Base-by-base conservation (phyloP, 805 yeast genomes). In the Saturnispora gosingensis region DNA sequence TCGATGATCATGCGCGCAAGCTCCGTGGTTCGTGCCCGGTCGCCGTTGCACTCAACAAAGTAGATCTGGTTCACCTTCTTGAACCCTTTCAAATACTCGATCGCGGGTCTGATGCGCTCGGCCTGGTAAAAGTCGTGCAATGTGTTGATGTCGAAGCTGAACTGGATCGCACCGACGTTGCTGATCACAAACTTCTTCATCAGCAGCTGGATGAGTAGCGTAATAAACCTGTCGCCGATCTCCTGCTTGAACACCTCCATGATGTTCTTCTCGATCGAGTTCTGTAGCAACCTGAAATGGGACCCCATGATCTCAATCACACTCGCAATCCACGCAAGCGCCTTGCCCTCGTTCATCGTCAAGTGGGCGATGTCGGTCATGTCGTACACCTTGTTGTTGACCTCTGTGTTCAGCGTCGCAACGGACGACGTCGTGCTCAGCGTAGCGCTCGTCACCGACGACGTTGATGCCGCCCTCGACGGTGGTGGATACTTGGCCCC, bases 221-320 rank as follows among this genome's bases (percentile, higher is more conserved):
- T 81, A 61, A 88, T 88, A 54, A 93, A 83, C 43, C 98, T 67
- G 64, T 88, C 87, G 0, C 96, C 96, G 34, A 91, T 82, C 61
- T 93, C 99, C 62, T 90, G 96, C 59, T 90, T 93, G 62, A 89
- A 93, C 0, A 91, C 95, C 58, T 90, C 98, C 25, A 90, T 77
- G 11, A 95, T 83, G 1, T 88, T 78, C 62, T 84, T 87, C 51
- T 91, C 98, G 0, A 97, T 87, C 5, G 93, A 78, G 2, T 89
- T 95, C 16, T 77, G 80, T 43, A 91, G 69, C 52, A 90, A 68
- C 52, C 77, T 79, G 54, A 90, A 80, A 62, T 91, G 95, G 15
- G 81, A 78, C 11, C 77, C 77, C 51, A 93, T 66, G 24, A 90
- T 71, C 20, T 73, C 70, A 3, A 88, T 79, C 3, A 79, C 82